These are phyloP conservation scores for Paecilomyces variotii DNA, from an alignment of 2,329 filamentous ascomycete genomes.

Conservation along the genomic window DNA sequence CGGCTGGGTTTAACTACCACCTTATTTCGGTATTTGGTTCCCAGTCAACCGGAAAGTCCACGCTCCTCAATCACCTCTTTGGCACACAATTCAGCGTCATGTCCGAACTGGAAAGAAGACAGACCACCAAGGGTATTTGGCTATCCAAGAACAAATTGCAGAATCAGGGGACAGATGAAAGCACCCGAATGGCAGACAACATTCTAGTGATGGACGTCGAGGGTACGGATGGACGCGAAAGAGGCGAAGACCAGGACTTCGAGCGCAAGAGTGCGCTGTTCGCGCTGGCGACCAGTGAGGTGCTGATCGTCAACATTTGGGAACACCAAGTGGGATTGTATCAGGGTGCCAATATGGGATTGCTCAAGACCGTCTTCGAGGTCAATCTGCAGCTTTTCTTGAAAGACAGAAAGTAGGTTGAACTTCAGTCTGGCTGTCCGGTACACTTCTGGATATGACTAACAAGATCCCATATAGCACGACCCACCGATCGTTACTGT, in stretches of 20 bases:
- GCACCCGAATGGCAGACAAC: constrained; percentile 78
- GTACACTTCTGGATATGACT: constrained; percentile 4
- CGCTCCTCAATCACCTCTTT: constrained; percentile 90
- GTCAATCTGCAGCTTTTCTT: constrained; percentile 96
- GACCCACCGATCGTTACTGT: constrained; percentile 81
- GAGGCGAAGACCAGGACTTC: constrained; percentile 97
- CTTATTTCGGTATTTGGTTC: constrained; percentile 98
- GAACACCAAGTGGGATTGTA: constrained; percentile 98
- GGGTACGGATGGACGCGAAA: constrained; percentile 90
- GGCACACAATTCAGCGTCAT: constrained; percentile 96
- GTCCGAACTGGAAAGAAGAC: constrained; percentile 85
- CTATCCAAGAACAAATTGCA: constrained; percentile 88
- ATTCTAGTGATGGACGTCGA: constrained; percentile 99
- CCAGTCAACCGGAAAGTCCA: constrained; percentile 97
- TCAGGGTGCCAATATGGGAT: constrained; percentile 96
- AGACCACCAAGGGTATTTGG: constrained; percentile 99
- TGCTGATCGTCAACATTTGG: constrained; percentile 98
- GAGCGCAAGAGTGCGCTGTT: constrained; percentile 97
- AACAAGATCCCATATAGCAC: constrained; percentile 46
- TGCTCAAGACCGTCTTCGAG: constrained; percentile 98
- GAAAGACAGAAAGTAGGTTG: constrained; percentile 78
- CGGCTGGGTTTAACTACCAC: constrained; percentile 97
- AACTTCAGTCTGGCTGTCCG: background rate
- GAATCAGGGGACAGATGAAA: constrained; percentile 32
- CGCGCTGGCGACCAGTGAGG: constrained; percentile 92